phyloP scores from a whole-genome alignment of 306 rosid species.

The Trifolium dubium region DNA sequence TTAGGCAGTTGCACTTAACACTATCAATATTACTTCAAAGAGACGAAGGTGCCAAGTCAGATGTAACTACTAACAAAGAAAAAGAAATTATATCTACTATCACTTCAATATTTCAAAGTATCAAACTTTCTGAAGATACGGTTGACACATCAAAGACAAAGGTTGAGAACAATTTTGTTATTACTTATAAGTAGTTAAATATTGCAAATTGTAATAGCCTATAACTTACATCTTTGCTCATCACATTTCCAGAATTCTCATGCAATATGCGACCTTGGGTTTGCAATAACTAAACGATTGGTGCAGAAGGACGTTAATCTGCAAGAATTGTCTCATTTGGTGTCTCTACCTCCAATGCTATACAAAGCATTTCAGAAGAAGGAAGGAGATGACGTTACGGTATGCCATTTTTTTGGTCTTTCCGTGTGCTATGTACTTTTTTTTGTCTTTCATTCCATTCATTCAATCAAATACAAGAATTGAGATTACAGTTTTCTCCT shows the following conservation, averaged over 20 bases:
- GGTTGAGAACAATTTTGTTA: slow-evolving; percentile 55
- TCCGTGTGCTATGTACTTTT: slow-evolving; percentile 17
- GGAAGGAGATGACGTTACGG: slow-evolving; percentile 74
- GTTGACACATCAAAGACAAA: slow-evolving; percentile 77
- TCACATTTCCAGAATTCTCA: slow-evolving; percentile 73
- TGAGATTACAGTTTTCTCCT: background rate
- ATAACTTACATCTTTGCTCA: slow-evolving; percentile 44
- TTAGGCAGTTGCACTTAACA: slow-evolving; percentile 82
- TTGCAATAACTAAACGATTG: slow-evolving; percentile 73
- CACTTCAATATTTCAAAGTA: slow-evolving; percentile 67
- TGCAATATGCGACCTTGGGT: slow-evolving; percentile 93
- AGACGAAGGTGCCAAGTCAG: slow-evolving; percentile 86
- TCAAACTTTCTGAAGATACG: slow-evolving; percentile 80
- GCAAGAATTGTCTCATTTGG: slow-evolving; percentile 56
- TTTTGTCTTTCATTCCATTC: background rate
- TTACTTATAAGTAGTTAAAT: slow-evolving; percentile 20
- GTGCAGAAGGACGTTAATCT: slow-evolving; percentile 65
- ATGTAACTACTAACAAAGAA: slow-evolving; percentile 57
- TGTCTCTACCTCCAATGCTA: slow-evolving; percentile 72
- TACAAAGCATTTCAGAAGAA: slow-evolving; percentile 74
- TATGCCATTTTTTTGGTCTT: slow-evolving; percentile 45
- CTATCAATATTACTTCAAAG: slow-evolving; percentile 77
- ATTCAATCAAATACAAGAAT: background rate
- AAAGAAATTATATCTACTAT: slow-evolving; percentile 66
- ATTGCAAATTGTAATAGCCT: slow-evolving; percentile 24